Evolutionary conservation across 1,139 yeast species (phyloP).

Genomic region (Hemisphaericaspora xylofermentans): DNA sequence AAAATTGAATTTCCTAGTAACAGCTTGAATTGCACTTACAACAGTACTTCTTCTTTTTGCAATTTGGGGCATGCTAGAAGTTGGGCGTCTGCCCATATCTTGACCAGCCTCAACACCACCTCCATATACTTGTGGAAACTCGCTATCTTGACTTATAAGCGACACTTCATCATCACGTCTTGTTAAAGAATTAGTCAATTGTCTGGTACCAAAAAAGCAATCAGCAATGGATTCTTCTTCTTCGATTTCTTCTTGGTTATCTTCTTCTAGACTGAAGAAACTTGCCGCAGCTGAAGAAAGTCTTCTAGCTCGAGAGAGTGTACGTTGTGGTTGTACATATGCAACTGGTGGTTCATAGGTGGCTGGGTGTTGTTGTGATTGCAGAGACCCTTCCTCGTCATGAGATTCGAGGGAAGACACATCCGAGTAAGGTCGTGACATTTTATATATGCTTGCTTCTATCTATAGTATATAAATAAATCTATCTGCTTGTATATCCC

Average conservation of each 20-base stretch:
- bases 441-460: background rate
- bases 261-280: conserved; percentile 12
- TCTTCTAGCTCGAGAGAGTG: too few relatives aligned
- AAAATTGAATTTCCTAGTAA: conserved; percentile 21
- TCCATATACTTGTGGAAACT: conserved; percentile 10
- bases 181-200: conserved; percentile 8
- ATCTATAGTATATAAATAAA: too few relatives aligned
- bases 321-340: too few relatives aligned
- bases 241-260: conserved; percentile 6
- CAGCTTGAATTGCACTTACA: conserved; percentile 19
- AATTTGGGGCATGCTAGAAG: background rate
- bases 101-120: background rate
- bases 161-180: background rate
- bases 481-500: too few relatives aligned
- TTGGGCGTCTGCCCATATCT: background rate
- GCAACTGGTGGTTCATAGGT: conserved; percentile 5
- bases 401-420: conserved; percentile 3
- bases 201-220: conserved; percentile 16
- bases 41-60: conserved; percentile 21
- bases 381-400: background rate
- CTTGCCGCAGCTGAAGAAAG: conserved; percentile 17
- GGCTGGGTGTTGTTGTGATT: background rate
- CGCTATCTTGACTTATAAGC: conserved; percentile 1
- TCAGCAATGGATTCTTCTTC: conserved; percentile 8
- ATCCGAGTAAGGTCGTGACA: background rate